phyloP scores from a whole-genome alignment of 176 grass and related monocot species.

The Coix lacrymajobi region DNA sequence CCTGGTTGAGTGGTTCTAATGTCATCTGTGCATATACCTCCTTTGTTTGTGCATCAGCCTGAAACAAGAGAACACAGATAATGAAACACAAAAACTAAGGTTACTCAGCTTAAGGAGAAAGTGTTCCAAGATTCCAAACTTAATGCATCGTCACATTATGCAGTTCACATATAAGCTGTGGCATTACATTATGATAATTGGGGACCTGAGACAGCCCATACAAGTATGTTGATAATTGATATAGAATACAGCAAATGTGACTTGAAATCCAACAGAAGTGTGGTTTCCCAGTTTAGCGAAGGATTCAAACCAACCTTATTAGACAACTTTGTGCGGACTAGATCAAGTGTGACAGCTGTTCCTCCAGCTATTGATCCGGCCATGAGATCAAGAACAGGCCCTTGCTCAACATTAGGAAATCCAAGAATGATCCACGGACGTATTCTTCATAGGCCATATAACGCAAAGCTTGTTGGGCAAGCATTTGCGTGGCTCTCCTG shows the following conservation, averaged over 20 bases:
- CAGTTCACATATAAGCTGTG: too few relatives aligned
- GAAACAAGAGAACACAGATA: too few relatives aligned
- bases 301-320: slow-evolving; percentile 68
- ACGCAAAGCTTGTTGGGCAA: slow-evolving; percentile 47
- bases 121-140: too few relatives aligned
- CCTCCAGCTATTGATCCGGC: slow-evolving; percentile 84
- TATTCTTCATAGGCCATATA: slow-evolving; percentile 99
- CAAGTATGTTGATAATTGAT: too few relatives aligned
- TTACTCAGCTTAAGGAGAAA: too few relatives aligned
- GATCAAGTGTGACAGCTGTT: slow-evolving; percentile 93
- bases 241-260: not conserved
- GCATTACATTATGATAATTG: too few relatives aligned
- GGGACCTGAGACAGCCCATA: too few relatives aligned
- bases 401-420: slow-evolving; percentile 76
- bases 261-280: not conserved
- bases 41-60: too few relatives aligned
- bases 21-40: too few relatives aligned
- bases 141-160: too few relatives aligned
- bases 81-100: too few relatives aligned
- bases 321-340: slow-evolving; percentile 87
- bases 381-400: slow-evolving; percentile 84
- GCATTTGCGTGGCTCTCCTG: slow-evolving; percentile 7
- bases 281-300: not conserved
- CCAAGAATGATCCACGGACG: slow-evolving; percentile 82
- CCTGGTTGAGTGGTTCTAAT: too few relatives aligned